Conservation (phyloP, 768 basidiomycete genomes). For the Coprinellus aureogranulatus region DNA sequence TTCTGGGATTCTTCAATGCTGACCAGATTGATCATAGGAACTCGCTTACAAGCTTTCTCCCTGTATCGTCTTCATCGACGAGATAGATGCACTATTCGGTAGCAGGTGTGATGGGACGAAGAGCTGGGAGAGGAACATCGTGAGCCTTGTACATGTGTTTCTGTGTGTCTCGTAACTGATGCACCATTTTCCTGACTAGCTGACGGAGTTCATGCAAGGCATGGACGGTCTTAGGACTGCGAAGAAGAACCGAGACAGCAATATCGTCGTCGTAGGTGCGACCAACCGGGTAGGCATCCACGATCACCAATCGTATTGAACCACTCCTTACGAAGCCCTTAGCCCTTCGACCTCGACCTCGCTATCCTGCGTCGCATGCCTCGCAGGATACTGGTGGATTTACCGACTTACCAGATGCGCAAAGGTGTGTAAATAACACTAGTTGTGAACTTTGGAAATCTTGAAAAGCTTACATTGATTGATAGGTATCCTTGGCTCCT, state of each 20-base stretch:
- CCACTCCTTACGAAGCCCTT: neutral
- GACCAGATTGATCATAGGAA: conserved; percentile 38
- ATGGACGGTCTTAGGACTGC: conserved; percentile 20
- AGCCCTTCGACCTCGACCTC: conserved; percentile 17
- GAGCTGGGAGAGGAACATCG: conserved; percentile 6
- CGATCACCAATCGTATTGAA: neutral
- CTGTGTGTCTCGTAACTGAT: no score
- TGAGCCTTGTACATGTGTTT: neutral
- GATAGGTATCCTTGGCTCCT: neutral
- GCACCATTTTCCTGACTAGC: neutral
- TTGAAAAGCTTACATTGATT: neutral
- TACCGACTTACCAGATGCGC: conserved; percentile 5
- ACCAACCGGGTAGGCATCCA: conserved; percentile 14
- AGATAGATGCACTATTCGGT: conserved; percentile 68
- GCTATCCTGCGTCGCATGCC: conserved; percentile 15
- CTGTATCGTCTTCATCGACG: conserved; percentile 78
- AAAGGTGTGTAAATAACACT: conserved; percentile 2
- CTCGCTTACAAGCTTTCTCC: conserved; percentile 76
- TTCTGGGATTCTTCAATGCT: neutral
- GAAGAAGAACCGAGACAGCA: conserved; percentile 13
- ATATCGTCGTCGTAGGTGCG: conserved; percentile 17
- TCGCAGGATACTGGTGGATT: conserved; percentile 8
- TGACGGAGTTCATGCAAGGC: conserved; percentile 15
- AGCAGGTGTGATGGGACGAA: conserved; percentile 4
- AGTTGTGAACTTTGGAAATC: neutral